A percentile compares a stretch with the other conserved stretches of the same genome.
phyloP scores from a whole-genome alignment of 169 alveolate species.

The Cryptosporidium sp. region DNA sequence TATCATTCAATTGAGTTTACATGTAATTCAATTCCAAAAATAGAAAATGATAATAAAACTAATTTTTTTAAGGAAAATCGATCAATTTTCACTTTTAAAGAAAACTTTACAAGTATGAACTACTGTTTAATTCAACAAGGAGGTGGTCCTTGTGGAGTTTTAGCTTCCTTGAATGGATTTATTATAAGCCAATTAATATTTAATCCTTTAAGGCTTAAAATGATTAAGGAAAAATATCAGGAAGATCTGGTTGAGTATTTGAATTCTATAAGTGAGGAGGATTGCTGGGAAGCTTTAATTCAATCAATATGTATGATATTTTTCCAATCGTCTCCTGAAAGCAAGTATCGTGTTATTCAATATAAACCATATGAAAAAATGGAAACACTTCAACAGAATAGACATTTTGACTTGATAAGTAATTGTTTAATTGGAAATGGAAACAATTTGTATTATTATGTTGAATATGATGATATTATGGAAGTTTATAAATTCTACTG shows the following conservation, averaged over 20 bases:
- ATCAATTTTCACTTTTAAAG: conserved; percentile 8
- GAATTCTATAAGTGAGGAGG: conserved; percentile 16
- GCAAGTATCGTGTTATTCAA: conserved; percentile 40
- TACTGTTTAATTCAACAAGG: conserved; percentile 72
- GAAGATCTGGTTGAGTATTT: conserved; percentile 19
- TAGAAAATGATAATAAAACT: not conserved
- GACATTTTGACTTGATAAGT: too few relatives aligned
- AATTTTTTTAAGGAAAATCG: not conserved
- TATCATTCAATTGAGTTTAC: conserved; percentile 27
- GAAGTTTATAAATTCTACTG: conserved; percentile 81
- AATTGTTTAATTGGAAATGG: not conserved
- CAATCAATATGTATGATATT: conserved; percentile 50
- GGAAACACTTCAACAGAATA: not conserved
- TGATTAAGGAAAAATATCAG: not conserved
- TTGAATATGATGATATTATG: conserved; percentile 80
- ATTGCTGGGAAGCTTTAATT: conserved; percentile 50
- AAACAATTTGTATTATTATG: conserved; percentile 44
- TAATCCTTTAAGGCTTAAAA: conserved; percentile 11
- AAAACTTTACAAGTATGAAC: conserved; percentile 25
- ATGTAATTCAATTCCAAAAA: not conserved
- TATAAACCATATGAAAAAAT: not conserved
- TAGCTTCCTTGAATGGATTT: conserved; percentile 69
- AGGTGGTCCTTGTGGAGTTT: conserved; percentile 78
- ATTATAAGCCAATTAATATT: conserved; percentile 54
- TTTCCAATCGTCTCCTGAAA: conserved; percentile 39